These are phyloP conservation scores for Colletotrichum sp. DNA, from an alignment of 2,329 filamentous ascomycete species.

Conservation along the genomic window DNA sequence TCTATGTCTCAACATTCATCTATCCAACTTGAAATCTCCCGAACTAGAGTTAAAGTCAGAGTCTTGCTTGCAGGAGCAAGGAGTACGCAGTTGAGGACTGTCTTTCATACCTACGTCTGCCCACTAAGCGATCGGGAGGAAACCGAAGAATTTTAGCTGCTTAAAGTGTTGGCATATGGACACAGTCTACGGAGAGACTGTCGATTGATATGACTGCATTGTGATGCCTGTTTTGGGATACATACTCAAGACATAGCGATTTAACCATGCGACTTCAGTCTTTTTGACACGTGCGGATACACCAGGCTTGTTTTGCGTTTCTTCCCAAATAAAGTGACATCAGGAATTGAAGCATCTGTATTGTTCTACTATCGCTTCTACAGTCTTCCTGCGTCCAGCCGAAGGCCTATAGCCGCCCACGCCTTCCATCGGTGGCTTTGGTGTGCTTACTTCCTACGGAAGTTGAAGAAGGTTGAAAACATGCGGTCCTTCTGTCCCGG, in stretches of 20 bases:
- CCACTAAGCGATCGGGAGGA: neutral
- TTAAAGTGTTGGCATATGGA: neutral
- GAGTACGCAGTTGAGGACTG: neutral
- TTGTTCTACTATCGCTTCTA: neutral
- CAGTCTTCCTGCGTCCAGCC: neutral
- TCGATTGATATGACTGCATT: neutral
- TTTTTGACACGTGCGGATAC: neutral
- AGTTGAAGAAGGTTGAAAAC: conserved; percentile 16
- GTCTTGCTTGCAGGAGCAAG: neutral
- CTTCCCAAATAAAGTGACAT: neutral
- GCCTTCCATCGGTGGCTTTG: neutral
- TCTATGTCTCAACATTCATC: neutral
- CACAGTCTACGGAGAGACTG: neutral
- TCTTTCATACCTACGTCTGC: neutral
- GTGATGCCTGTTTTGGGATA: neutral
- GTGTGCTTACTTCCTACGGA: conserved; percentile 4
- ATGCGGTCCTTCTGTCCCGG: conserved; percentile 45
- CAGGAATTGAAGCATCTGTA: neutral
- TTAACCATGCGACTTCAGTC: neutral
- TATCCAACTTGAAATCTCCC: neutral
- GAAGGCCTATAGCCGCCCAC: neutral
- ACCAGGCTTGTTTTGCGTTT: neutral
- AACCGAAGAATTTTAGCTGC: neutral
- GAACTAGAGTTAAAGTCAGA: neutral
- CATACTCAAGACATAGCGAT: neutral